Percentiles rank a stretch among this genome's conserved stretches.
Evolutionary conservation across 176 grass and related monocot genomes (phyloP).

Genomic region (Avena atlantica): DNA sequence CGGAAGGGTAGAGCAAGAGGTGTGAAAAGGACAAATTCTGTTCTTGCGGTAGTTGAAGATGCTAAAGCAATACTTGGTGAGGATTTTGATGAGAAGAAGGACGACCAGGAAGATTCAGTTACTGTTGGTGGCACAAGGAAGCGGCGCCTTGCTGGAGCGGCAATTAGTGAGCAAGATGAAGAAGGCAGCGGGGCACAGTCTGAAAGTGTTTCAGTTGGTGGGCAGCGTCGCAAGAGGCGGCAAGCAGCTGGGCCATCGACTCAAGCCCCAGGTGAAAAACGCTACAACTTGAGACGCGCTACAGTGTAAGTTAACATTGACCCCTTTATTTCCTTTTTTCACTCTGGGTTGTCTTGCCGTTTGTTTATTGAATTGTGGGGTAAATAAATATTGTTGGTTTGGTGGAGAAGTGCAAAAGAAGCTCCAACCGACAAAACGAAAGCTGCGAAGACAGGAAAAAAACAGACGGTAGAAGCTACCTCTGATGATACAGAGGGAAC

Average conservation of each 20-base stretch:
- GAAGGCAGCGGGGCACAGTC: conserved; percentile 76
- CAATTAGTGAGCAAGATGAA: conserved; percentile 64
- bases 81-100: conserved; percentile 56
- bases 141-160: conserved; percentile 54
- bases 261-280: conserved; percentile 60
- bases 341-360: conserved; percentile 7
- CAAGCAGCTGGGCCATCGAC: conserved; percentile 51
- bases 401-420: conserved; percentile 44
- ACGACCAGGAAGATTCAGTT: conserved; percentile 54
- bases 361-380: conserved; percentile 13
- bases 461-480: conserved; percentile 38
- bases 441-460: conserved; percentile 49
- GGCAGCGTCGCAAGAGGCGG: conserved; percentile 72
- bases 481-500: conserved; percentile 70
- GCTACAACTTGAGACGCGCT: conserved; percentile 82
- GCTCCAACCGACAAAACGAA: conserved; percentile 53
- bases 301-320: conserved; percentile 61
- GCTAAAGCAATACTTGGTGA: conserved; percentile 70
- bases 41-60: conserved; percentile 78
- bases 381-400: conserved; percentile 33
- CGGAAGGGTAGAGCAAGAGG: conserved; percentile 54
- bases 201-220: conserved; percentile 87
- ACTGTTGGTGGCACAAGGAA: conserved; percentile 58
- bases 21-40: conserved; percentile 65
- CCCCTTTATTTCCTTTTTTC: conserved; percentile 22